A percentile compares a stretch with the other conserved stretches of the same genome.
phyloP scores from a whole-genome alignment of 2,329 filamentous ascomycete genomes.

The Tympanopsis confertula region DNA sequence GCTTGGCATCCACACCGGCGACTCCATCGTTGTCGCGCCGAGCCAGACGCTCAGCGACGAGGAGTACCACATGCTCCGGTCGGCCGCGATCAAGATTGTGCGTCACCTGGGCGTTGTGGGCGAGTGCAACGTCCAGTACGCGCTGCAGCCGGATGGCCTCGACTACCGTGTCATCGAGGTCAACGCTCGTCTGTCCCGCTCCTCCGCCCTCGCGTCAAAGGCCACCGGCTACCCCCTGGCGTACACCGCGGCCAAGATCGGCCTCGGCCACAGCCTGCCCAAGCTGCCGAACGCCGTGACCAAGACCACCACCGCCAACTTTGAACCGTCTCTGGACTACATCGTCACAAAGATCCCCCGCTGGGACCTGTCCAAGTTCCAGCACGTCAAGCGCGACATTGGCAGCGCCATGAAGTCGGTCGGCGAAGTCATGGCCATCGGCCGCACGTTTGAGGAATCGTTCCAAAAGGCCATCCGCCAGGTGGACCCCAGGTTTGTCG shows the following conservation, averaged over 20 bases:
- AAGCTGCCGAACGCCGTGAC: constrained; percentile 96
- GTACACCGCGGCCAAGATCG: constrained; percentile 96
- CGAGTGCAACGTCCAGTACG: constrained; percentile 98
- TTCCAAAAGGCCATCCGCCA: constrained; percentile 98
- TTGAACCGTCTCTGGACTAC: constrained; percentile 94
- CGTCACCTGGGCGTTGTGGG: constrained; percentile 93
- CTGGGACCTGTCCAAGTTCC: constrained; percentile 98
- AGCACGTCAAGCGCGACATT: constrained; percentile 95
- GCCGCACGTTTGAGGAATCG: constrained; percentile 94
- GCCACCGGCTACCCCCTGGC: constrained; percentile 94
- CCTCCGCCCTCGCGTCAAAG: constrained; percentile 92
- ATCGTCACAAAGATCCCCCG: constrained; percentile 97
- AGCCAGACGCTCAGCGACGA: constrained; percentile 95
- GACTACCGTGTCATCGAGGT: constrained; percentile 99
- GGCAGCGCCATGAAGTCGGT: constrained; percentile 98
- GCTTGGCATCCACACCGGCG: constrained; percentile 91
- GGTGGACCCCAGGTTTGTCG: constrained; percentile 82
- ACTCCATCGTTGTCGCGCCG: constrained; percentile 95
- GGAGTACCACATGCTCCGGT: constrained; percentile 98
- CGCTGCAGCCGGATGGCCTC: constrained; percentile 86
- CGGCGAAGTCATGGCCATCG: constrained; percentile 98
- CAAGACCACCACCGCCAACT: constrained; percentile 97
- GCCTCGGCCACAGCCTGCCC: constrained; percentile 85
- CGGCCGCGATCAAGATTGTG: constrained; percentile 95
- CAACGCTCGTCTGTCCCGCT: constrained; percentile 94